Evolutionary conservation across 1,139 yeast species (phyloP).

Genomic region (Trichomonascaceae sp.): DNA sequence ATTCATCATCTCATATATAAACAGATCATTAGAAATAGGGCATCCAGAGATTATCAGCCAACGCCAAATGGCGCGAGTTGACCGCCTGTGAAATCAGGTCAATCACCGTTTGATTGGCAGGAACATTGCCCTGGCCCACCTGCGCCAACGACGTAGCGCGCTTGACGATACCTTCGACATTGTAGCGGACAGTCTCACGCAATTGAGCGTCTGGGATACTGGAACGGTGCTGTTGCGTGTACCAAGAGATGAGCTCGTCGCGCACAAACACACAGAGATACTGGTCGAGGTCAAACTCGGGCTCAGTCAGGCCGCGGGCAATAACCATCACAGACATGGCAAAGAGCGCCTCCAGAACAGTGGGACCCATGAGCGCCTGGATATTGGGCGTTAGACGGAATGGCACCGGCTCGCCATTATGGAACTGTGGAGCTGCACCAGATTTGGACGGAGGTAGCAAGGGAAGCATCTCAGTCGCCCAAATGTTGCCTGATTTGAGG

Average conservation of each 20-base stretch:
- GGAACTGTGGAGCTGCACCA: slow-evolving; percentile 84
- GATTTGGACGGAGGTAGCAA: slow-evolving; percentile 43
- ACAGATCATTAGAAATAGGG: slow-evolving; percentile 70
- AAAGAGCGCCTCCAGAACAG: slow-evolving; percentile 81
- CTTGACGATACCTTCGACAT: slow-evolving; percentile 76
- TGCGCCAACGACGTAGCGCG: slow-evolving; percentile 55
- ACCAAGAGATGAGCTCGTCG: slow-evolving; percentile 92
- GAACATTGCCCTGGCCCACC: slow-evolving; percentile 56
- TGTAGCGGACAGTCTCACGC: slow-evolving; percentile 75
- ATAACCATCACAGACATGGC: slow-evolving; percentile 76
- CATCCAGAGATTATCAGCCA: slow-evolving; percentile 92
- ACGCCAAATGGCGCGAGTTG: slow-evolving; percentile 85
- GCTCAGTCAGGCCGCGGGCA: slow-evolving; percentile 80
- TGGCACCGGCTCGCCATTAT: slow-evolving; percentile 91
- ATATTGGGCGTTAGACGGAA: slow-evolving; percentile 93
- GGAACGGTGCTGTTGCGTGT: slow-evolving; percentile 58
- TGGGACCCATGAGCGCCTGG: slow-evolving; percentile 86
- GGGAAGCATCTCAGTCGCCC: slow-evolving; percentile 97
- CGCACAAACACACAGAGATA: slow-evolving; percentile 84
- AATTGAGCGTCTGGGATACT: slow-evolving; percentile 65
- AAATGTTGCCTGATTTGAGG: slow-evolving; percentile 71
- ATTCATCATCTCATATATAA: no score
- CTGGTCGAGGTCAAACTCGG: slow-evolving; percentile 66
- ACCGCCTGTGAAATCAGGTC: slow-evolving; percentile 93
- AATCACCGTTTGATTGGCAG: slow-evolving; percentile 86